A percentile compares a stretch with the other conserved stretches of the same genome.
phyloP scores from a whole-genome alignment of 108 stramenopile genomes.

The Conticribra guillardii region DNA sequence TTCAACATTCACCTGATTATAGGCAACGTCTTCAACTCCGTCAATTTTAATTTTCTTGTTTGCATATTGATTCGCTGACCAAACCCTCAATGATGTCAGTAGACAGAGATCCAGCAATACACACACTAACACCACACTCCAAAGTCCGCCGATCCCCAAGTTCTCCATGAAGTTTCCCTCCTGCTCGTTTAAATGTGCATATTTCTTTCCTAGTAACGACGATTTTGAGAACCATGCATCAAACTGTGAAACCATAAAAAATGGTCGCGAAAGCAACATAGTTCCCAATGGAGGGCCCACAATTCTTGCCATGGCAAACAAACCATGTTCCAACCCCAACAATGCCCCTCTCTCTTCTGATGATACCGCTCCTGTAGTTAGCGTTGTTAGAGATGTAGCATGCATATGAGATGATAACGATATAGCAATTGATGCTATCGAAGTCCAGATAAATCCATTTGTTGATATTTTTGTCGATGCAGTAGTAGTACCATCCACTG shows the following conservation, averaged over 20 bases:
- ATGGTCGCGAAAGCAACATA: slow-evolving; percentile 29
- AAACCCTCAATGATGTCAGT: slow-evolving; percentile 22
- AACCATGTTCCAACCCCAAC: slow-evolving; percentile 80
- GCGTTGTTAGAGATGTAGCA: slow-evolving; percentile 78
- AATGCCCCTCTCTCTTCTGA: slow-evolving; percentile 67
- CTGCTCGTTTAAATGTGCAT: not conserved
- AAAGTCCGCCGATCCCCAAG: slow-evolving; percentile 16
- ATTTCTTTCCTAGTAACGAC: not conserved
- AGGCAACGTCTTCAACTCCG: not conserved
- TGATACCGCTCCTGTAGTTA: slow-evolving; percentile 67
- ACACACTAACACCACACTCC: slow-evolving; percentile 29
- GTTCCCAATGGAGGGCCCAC: slow-evolving; percentile 70
- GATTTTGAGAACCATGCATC: not conserved
- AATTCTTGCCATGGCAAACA: slow-evolving; percentile 78
- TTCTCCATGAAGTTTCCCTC: slow-evolving; percentile 3
- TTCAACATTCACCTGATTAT: not conserved
- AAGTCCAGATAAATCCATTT: slow-evolving; percentile 12
- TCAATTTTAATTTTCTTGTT: slow-evolving; percentile 2
- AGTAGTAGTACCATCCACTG: no score
- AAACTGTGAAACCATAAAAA: not conserved
- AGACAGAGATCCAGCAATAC: slow-evolving; percentile 24
- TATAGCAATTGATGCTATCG: slow-evolving; percentile 48
- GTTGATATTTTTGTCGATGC: no score
- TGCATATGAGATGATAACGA: slow-evolving; percentile 70
- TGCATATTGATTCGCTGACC: slow-evolving; percentile 18